Evolutionary conservation across 2,329 filamentous ascomycete species (phyloP), one percentile per base, ranked within the genome.

Genomic region (Cladophialophora carrionii): DNA sequence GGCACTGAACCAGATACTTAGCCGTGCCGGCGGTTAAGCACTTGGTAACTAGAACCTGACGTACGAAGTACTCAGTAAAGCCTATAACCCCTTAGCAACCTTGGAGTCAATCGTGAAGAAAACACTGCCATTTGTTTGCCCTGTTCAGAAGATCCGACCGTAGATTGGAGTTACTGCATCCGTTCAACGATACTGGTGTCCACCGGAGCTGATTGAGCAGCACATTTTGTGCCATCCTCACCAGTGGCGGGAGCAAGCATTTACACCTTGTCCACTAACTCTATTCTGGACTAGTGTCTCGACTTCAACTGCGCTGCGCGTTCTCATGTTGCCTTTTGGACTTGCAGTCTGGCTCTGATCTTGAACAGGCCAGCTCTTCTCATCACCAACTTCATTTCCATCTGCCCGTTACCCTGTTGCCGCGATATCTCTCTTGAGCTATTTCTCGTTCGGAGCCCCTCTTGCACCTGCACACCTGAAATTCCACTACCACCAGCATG

Each of bases 401-500:
- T 20, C n/a, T 43, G 6, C 37, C n/a, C 17, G 8, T 7, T 14
- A 43, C 6, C 10, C 17, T 8, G 6, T 43, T 17, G 17, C 8
- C 17, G 7, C 17, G 14, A 43, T 20, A 43, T 6, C 37, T 6
- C 17, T 17, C 8, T 43, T 14, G 22, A 29, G 48, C 48, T 8
- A 26, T 52, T 51, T 31, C 6, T 10, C 20, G 12, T 37, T 37
- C 34, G n/a, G 37, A 6, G 2, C 37, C 43, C 29, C 12, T 17
- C 34, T 29, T 26, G 5, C 17, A 20, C 20, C 31, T 37, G 24
- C 57, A 24, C 31, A 32, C 31, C 41, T 29, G 61, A 24, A 49
- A 10, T 56, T 24, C 49, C 24, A 22, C 46, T 9, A 14, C n/a
- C 9, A 51, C 32, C 32, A 70, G 67, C 63, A 97, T 97, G 94